Evolutionary conservation across 108 stramenopile species (phyloP).

Genomic region (Bacterosira constricta): DNA sequence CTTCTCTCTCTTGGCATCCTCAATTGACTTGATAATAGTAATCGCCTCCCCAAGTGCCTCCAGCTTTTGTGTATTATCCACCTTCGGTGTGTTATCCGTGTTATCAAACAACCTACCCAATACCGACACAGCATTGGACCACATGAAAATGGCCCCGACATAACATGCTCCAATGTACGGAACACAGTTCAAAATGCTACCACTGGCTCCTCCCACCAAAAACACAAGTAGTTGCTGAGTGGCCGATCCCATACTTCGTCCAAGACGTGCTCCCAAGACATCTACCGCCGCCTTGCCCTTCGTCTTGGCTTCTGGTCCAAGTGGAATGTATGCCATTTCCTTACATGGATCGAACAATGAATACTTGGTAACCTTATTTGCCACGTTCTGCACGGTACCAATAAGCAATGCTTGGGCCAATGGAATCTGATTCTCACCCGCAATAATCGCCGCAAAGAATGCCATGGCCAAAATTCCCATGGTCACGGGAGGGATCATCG

Average conservation of each 20-base stretch:
- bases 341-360: conserved; percentile 55
- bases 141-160: conserved; percentile 30
- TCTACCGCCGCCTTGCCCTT: conserved; percentile 58
- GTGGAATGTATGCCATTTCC: conserved; percentile 55
- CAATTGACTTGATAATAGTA: conserved; percentile 42
- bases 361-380: conserved; percentile 55
- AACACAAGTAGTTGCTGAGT: conserved; percentile 47
- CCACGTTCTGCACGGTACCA: conserved; percentile 52
- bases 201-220: conserved; percentile 32
- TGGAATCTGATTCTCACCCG: conserved; percentile 38
- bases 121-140: conserved; percentile 45
- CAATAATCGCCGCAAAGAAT: conserved; percentile 56
- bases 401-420: conserved; percentile 45
- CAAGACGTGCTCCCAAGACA: conserved; percentile 51
- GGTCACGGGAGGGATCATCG: conserved; percentile 47
- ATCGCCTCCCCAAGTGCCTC: conserved; percentile 43
- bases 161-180: conserved; percentile 48
- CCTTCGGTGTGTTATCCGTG: conserved; percentile 8
- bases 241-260: conserved; percentile 48
- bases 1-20: conserved; percentile 49
- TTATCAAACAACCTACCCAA: conserved; percentile 45
- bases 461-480: conserved; percentile 40
- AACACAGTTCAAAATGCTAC: conserved; percentile 50
- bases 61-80: conserved; percentile 41
- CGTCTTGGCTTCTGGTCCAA: conserved; percentile 50